These are phyloP conservation scores for Prototheca wickerhamii DNA, from an alignment of 163 green algal species.

Conservation along the genomic window DNA sequence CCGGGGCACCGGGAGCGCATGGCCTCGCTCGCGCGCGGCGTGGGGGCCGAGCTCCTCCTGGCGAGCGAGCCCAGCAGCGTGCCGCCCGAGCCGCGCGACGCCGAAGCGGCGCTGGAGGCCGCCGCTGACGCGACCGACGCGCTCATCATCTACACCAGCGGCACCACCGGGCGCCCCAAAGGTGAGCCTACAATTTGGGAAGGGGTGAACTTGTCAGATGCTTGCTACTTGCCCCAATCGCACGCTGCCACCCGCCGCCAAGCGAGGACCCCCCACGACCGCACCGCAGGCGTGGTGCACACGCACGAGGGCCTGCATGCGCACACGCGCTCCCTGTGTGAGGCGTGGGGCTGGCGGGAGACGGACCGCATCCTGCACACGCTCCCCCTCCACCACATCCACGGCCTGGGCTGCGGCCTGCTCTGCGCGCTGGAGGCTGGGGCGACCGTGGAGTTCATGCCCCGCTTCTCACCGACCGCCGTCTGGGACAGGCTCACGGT, in stretches of 20 bases:
- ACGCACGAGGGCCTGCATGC: slow-evolving; percentile 60
- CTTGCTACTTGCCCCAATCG: too few relatives aligned
- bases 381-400: slow-evolving; percentile 94
- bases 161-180: slow-evolving; percentile 92
- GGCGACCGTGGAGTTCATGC: slow-evolving; percentile 64
- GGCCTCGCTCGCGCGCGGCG: slow-evolving; percentile 4
- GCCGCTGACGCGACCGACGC: slow-evolving; percentile 30
- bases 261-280: too few relatives aligned
- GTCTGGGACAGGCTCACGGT: slow-evolving; percentile 65
- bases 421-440: slow-evolving; percentile 61
- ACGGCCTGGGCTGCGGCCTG: slow-evolving; percentile 90
- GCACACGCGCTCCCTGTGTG: slow-evolving; percentile 51
- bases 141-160: slow-evolving; percentile 95
- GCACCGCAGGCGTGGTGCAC: slow-evolving; percentile 52
- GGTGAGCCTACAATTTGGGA: too few relatives aligned
- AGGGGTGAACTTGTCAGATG: too few relatives aligned
- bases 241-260: too few relatives aligned
- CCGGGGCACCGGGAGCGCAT: slow-evolving; percentile 16
- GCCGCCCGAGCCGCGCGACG: background rate
- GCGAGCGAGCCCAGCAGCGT: background rate
- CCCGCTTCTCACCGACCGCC: slow-evolving; percentile 58
- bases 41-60: background rate
- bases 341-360: slow-evolving; percentile 50
- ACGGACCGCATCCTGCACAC: slow-evolving; percentile 73
- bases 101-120: background rate